Percentiles rank a stretch among this genome's conserved stretches.
These are phyloP conservation scores for Ceratobasidium sp. DNA, from an alignment of 1,284 basidiomycete genomes.

Conservation along the genomic window DNA sequence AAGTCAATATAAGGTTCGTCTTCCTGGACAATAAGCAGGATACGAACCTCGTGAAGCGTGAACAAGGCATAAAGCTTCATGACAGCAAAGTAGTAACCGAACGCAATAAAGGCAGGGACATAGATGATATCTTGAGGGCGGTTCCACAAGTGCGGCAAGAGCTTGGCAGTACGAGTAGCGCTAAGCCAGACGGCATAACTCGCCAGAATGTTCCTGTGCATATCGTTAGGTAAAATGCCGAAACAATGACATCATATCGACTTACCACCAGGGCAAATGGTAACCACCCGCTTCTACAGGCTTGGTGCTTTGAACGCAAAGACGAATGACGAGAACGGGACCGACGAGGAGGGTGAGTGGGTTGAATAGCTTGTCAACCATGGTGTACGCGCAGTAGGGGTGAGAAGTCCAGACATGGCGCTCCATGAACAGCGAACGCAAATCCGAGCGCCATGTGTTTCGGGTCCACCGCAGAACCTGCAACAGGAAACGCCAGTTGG, in stretches of 20 bases:
- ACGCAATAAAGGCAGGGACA: conserved; percentile 89
- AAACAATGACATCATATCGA: conserved; percentile 44
- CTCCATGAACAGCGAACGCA: conserved; percentile 87
- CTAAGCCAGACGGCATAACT: conserved; percentile 82
- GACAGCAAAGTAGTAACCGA: conserved; percentile 86
- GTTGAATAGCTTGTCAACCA: conserved; percentile 93
- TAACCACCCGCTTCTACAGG: conserved; percentile 75
- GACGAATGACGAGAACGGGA: conserved; percentile 73
- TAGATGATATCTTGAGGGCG: conserved; percentile 85
- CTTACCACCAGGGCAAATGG: conserved; percentile 87
- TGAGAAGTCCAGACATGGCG: conserved; percentile 85
- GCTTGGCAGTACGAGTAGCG: conserved; percentile 83
- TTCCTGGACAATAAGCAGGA: conserved; percentile 37
- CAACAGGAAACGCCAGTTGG: conserved; percentile 92
- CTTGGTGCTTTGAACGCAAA: conserved; percentile 80
- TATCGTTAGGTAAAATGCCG: conserved; percentile 26
- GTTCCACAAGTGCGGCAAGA: conserved; percentile 86
- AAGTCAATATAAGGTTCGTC: neutral
- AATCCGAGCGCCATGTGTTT: conserved; percentile 90
- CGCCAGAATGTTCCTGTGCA: conserved; percentile 71
- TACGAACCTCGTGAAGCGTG: conserved; percentile 75
- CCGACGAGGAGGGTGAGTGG: conserved; percentile 86
- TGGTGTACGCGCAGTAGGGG: conserved; percentile 90
- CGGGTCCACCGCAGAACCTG: conserved; percentile 91
- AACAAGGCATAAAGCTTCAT: conserved; percentile 87